phyloP scores from a whole-genome alignment of 2,329 filamentous ascomycete genomes.

The Ceratocystis smalleyi region DNA sequence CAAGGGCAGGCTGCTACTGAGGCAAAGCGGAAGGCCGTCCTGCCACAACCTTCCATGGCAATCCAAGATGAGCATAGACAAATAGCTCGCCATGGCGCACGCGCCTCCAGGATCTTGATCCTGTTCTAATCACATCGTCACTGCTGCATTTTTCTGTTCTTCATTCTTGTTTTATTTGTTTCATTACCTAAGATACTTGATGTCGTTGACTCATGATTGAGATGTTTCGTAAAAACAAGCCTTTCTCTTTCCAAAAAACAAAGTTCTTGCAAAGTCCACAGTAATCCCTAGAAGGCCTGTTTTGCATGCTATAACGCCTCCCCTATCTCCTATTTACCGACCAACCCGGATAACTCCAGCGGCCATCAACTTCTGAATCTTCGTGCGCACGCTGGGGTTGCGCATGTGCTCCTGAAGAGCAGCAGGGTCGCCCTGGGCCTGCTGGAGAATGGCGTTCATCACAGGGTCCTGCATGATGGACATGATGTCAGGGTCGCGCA shows the following conservation, averaged over 20 bases:
- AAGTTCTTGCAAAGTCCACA: not conserved
- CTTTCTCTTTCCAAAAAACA: not conserved
- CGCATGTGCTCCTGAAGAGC: constrained; percentile 95
- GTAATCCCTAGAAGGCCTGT: not conserved
- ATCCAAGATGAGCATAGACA: too few relatives aligned
- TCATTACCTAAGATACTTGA: not conserved
- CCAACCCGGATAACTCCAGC: constrained; percentile 81
- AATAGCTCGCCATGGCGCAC: too few relatives aligned
- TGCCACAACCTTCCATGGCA: too few relatives aligned
- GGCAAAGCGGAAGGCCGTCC: too few relatives aligned
- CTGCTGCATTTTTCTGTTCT: not conserved
- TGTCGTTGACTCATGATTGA: constrained; percentile 8
- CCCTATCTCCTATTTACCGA: constrained; percentile 21
- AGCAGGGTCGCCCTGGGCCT: constrained; percentile 83
- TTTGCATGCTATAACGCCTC: not conserved
- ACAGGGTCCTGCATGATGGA: constrained; percentile 84
- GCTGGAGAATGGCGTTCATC: constrained; percentile 94
- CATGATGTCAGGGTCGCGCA: constrained; percentile 89
- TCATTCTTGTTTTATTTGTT: not conserved
- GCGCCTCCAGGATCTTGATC: too few relatives aligned
- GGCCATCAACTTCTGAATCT: constrained; percentile 88
- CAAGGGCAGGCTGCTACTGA: too few relatives aligned
- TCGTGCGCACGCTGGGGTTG: constrained; percentile 68
- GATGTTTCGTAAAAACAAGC: not conserved
- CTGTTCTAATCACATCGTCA: not conserved